These are phyloP conservation scores for Aspergillus homomorphus DNA, from an alignment of 495 filamentous ascomycete species.

Conservation along the genomic window DNA sequence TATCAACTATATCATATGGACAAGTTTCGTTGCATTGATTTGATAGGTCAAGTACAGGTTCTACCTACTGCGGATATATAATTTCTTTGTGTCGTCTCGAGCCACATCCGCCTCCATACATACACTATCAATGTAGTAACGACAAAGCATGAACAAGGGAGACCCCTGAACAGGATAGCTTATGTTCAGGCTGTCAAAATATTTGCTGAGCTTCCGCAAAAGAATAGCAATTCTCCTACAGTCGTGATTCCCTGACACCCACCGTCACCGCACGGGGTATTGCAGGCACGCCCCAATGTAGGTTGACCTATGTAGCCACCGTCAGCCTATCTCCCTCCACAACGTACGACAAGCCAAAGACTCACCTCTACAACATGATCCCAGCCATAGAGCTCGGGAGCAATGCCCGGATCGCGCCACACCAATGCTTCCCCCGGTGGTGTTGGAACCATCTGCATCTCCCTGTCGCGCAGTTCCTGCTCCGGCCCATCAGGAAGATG, in stretches of 20 bases:
- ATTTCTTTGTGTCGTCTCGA: no score
- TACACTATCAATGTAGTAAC: no score
- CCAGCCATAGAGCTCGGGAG: background rate
- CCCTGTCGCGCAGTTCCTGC: constrained; percentile 42
- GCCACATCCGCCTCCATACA: no score
- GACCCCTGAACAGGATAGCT: no score
- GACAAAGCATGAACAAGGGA: no score
- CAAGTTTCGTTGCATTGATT: no score
- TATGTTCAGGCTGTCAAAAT: no score
- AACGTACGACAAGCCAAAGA: background rate
- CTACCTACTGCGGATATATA: no score
- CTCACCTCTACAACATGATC: background rate
- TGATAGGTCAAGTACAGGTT: no score
- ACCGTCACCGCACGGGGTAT: background rate
- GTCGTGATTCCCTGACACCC: background rate
- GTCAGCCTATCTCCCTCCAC: background rate
- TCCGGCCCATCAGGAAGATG: constrained; percentile 47
- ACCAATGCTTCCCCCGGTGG: background rate
- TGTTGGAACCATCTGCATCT: constrained; percentile 21
- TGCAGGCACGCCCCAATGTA: background rate
- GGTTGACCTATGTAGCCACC: background rate
- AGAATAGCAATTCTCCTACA: background rate
- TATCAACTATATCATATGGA: no score
- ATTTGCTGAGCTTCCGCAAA: no score
- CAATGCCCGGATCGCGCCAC: background rate